Evolutionary conservation across 2,329 filamentous ascomycete genomes (phyloP).

Genomic region (Apiospora aurea): DNA sequence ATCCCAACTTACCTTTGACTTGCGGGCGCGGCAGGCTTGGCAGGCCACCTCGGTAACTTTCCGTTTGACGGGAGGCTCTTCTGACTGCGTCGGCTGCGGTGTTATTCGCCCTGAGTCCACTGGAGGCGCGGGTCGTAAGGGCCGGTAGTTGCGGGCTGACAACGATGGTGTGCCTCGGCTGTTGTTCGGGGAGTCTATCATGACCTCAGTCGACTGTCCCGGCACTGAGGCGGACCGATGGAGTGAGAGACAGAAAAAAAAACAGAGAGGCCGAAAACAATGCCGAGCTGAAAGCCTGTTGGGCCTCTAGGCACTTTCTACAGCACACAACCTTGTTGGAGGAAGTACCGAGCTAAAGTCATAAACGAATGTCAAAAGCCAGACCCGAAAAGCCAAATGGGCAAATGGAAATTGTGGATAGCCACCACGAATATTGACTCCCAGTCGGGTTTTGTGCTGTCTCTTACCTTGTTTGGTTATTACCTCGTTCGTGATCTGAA

Average conservation of each 20-base stretch:
- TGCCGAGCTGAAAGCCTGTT: neutral
- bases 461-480: neutral
- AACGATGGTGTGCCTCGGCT: neutral
- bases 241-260: neutral
- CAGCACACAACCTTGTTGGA: neutral
- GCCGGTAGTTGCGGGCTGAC: neutral
- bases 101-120: neutral
- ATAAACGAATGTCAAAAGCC: neutral
- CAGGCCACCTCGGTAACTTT: constrained; percentile 1
- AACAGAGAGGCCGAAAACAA: neutral
- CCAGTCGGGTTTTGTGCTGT: neutral
- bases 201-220: neutral
- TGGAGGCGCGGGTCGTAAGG: neutral
- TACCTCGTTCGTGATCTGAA: constrained; percentile 5
- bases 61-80: neutral
- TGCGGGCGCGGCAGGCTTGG: neutral
- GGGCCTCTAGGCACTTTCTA: neutral
- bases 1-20: neutral
- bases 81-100: neutral
- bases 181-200: neutral
- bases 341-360: no score
- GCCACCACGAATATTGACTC: neutral
- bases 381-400: neutral
- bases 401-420: neutral
- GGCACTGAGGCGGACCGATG: neutral